Percentiles rank a stretch among this genome's conserved stretches.
These are phyloP conservation scores for Tetrapisispora phaffii DNA, from an alignment of 805 yeast species.

Conservation along the genomic window DNA sequence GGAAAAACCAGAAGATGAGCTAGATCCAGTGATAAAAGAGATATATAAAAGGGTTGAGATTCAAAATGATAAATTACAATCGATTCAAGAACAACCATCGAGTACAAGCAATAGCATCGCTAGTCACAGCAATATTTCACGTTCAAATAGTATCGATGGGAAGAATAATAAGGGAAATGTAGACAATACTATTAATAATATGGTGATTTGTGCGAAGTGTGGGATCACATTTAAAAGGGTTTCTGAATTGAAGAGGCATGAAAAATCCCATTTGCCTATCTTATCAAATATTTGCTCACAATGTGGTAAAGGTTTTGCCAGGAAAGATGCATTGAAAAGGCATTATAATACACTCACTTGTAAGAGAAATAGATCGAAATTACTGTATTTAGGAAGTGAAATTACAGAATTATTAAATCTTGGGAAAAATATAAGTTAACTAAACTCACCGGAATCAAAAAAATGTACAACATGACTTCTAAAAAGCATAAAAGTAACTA, in stretches of 20 bases:
- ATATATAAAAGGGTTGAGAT: slow-evolving; percentile 6
- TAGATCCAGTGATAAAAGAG: slow-evolving; percentile 16
- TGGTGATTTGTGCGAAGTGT: slow-evolving; percentile 43
- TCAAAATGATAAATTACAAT: no score
- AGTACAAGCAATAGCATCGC: no score
- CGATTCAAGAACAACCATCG: no score
- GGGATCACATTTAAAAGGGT: slow-evolving; percentile 52
- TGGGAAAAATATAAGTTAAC: neutral
- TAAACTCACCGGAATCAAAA: neutral
- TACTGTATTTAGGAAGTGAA: slow-evolving; percentile 24
- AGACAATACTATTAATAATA: neutral
- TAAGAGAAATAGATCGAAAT: slow-evolving; percentile 53
- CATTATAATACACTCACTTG: slow-evolving; percentile 69
- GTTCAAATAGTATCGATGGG: neutral
- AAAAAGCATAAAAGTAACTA: no score
- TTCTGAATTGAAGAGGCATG: slow-evolving; percentile 63
- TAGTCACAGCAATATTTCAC: neutral
- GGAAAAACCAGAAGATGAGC: slow-evolving; percentile 4
- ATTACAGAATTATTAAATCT: neutral
- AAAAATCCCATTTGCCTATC: slow-evolving; percentile 56
- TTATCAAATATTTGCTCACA: slow-evolving; percentile 65
- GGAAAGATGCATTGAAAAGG: slow-evolving; percentile 71
- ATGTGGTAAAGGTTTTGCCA: slow-evolving; percentile 75
- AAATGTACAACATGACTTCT: neutral
- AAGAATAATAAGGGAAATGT: no score